These are phyloP conservation scores for Torulaspora indica DNA, from an alignment of 805 yeast species.

Conservation along the genomic window DNA sequence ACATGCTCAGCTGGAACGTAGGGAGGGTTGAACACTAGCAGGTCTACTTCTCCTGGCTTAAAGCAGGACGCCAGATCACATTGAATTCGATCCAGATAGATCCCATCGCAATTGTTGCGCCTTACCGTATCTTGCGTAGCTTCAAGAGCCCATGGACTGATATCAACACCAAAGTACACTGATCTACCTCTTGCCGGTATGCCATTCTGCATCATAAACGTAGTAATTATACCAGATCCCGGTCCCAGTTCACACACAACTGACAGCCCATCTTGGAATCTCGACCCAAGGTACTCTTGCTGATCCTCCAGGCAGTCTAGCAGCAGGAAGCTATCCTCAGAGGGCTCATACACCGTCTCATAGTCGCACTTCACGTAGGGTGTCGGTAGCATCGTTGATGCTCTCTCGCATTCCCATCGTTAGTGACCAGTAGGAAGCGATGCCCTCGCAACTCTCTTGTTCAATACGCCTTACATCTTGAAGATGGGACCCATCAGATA, in stretches of 20 bases:
- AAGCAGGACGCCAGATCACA: slow-evolving; percentile 54
- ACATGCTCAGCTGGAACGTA: slow-evolving; percentile 85
- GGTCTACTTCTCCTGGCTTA: slow-evolving; percentile 48
- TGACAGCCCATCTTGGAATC: slow-evolving; percentile 39
- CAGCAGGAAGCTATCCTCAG: slow-evolving; percentile 85
- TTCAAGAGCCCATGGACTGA: slow-evolving; percentile 72
- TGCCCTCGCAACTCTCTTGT: not conserved
- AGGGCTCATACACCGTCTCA: slow-evolving; percentile 85
- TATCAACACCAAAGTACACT: slow-evolving; percentile 64
- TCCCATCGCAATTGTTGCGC: slow-evolving; percentile 30
- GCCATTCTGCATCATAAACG: slow-evolving; percentile 58
- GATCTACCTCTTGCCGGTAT: slow-evolving; percentile 40
- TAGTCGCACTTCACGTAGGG: slow-evolving; percentile 61
- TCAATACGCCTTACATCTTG: not conserved
- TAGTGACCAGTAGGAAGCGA: slow-evolving; percentile 2
- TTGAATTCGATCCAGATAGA: slow-evolving; percentile 47
- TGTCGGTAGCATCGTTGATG: slow-evolving; percentile 64
- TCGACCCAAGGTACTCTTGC: slow-evolving; percentile 32
- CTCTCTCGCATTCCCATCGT: not conserved
- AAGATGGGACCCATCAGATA: not conserved
- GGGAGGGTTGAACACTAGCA: slow-evolving; percentile 90
- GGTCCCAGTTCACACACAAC: slow-evolving; percentile 80
- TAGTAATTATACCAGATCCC: slow-evolving; percentile 85
- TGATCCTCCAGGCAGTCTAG: slow-evolving; percentile 75
- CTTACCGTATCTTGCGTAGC: slow-evolving; percentile 45